Base-by-base conservation (phyloP, 495 filamentous ascomycete genomes). In the Podospora tetraspora region DNA sequence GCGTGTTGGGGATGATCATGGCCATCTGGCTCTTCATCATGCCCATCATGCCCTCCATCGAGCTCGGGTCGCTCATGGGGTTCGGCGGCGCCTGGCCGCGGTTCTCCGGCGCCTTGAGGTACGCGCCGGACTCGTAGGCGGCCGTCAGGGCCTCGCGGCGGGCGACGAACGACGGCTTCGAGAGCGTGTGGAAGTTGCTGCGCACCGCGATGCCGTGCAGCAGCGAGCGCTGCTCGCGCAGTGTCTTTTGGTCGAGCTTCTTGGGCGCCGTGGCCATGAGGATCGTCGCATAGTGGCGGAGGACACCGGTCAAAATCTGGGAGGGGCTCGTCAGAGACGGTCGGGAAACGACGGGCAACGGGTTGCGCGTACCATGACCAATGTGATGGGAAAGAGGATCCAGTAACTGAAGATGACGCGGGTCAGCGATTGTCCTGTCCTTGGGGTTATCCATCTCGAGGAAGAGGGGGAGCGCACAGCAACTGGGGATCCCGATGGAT, bases 21-120 rank as follows among this genome's bases (percentile, higher is more conserved):
- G 94, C 93, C 92, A 99, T 97, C 74, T 99, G 97, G 63, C 93
- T 93, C 87, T 97, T 99, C 88, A 98, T 92, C 93, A 96, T 96
- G 66, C 94, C 94, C 95, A 98, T 98, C 94, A 98, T 97, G 66
- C 92, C 93, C 75, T 98, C 96, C 96, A 98, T 99, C 61, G 91
- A 93, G 62, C 89, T 91, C n/a, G 95, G 95, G 79, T 99, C 95
- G 37, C 89, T 91, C 91, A 98, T 94, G 22, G 96, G 95, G 79
- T 99, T 98, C 62, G 92, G 88, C 13, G 92, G 90, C 25, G 93
- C 90, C 79, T 97, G 91, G 62, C 93, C 94, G 68, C 89, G 89
- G 72, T 83, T 87, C 13, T 92, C 90, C 7, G 92, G 94, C 71
- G 94, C 91, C 78, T 97, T 97, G 29, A 99, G 81, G 78, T 92